Base-by-base conservation (phyloP, 345 rosid genomes). In the Camelina sativa region DNA sequence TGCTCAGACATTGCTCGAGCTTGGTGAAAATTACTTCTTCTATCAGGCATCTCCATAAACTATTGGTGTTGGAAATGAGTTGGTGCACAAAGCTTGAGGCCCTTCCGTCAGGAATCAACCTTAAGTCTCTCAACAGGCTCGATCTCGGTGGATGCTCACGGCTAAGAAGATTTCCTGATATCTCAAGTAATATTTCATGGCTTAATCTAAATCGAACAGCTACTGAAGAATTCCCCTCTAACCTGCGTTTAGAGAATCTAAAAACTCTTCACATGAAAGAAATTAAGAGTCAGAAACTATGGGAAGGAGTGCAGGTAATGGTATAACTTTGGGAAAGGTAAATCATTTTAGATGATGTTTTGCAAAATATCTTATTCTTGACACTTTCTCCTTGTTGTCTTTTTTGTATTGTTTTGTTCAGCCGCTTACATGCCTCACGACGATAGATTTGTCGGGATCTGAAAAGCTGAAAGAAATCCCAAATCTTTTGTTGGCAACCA, bases 121-220 rank as follows among this genome's bases (percentile, higher is more conserved):
- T 74, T 16, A 3, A 12, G 8, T 80, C 40, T 17, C 71, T 69
- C 9, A 17, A 17, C 11, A 43, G 52, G 56, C 66, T 65, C 61
- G 57, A 40, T 68, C 79, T 54, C 22, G 57, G 1, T 16, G 43
- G 30, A 0, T 82, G 85, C 74, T 8, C 8, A n/a, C 37, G 8
- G 10, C 6, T 73, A 28, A 41, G 8, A 19, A 64, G 16, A 6
- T 71, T 79, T 30, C 79, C 79, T 5, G 34, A 63, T 16, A 55
- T 79, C 19, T 54, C 69, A 30, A 23, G 43, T 0, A 65, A 65
- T 19, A 53, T 80, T 47, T 0, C 22, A 32, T 32, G 3, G 4
- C 56, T 52, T 52, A 11, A 52, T 52, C 56, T 52, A 52, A 52
- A 7, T 3, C 56, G n/a, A 52, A 52, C 56, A 52, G 5, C 1